Evolutionary conservation across 164 flowering plant genomes (phyloP), one percentile per base, ranked within the genome.

Genomic region (Taxillus chinensis): DNA sequence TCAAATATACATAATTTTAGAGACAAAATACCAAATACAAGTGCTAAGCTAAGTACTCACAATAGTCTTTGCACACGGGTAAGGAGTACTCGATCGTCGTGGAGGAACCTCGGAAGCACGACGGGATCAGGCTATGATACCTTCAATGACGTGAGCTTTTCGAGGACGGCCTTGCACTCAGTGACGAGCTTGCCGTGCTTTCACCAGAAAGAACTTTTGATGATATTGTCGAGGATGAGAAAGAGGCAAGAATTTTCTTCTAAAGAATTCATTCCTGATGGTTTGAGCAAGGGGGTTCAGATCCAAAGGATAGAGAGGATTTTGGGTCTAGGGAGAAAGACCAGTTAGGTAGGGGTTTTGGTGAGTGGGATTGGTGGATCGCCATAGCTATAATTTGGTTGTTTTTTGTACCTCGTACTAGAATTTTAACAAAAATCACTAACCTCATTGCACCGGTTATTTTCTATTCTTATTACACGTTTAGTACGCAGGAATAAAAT

Each of bases 231-330:
- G 2, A 93, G 46, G 17, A 82, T 80, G 75, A 70, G 82, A 68
- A 61, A 70, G 62, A 93, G 74, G 48, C 91, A 95, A 92, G 99
- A 89, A 84, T 84, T 88, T 82, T 95, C 96, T 82, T 86, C 97
- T 90, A 88, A 66, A 74, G 97, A 88, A 88, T 96, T 96, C 98
- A 88, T 88, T 85, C 90, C 92, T 86, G 63, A 60, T 62, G 64
- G 50, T 14, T 54, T 54, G 15, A 46, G 54, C 50, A 55, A 57
- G 53, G 38, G 41, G 37, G 41, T 17, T 67, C 74, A 69, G 82
- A 78, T 77, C 80, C 65, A 57, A 15, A 54, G 39, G 4, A 16
- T 57, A 11, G 9, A 54, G 57, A 45, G 11, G 14, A 48, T 8
- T 11, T 8, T 8, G 51, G 11, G 51, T n/a, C n/a, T n/a, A n/a